phyloP scores from a whole-genome alignment of 176 grass and related monocot species.

The Rhynchospora pubera region DNA sequence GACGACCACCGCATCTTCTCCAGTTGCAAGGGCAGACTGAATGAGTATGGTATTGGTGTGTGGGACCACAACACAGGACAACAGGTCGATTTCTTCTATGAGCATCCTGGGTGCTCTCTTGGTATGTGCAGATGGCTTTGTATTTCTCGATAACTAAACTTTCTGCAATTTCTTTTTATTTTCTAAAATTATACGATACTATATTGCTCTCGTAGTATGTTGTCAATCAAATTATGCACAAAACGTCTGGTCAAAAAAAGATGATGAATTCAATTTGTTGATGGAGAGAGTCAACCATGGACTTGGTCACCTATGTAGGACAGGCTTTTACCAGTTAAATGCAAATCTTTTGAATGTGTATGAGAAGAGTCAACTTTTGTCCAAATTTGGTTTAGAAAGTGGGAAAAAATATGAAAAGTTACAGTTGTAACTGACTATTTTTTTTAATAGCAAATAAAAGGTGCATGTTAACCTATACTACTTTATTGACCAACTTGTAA shows the following conservation, averaged over 20 bases:
- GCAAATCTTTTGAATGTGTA: background rate
- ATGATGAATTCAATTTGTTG: background rate
- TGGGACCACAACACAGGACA: constrained; percentile 76
- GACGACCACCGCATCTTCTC: constrained; percentile 46
- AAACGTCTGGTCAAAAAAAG: background rate
- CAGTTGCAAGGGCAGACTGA: constrained; percentile 84
- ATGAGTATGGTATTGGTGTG: constrained; percentile 86
- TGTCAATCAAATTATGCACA: background rate
- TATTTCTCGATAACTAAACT: background rate
- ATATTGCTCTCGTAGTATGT: background rate
- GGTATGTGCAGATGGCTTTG: constrained; percentile 7
- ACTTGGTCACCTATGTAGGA: background rate
- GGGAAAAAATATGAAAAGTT: background rate
- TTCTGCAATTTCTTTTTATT: background rate
- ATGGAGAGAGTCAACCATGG: constrained; percentile 1
- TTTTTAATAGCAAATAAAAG: background rate
- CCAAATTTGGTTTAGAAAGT: background rate
- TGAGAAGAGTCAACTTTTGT: background rate
- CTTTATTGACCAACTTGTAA: background rate
- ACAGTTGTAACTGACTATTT: background rate
- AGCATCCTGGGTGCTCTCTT: constrained; percentile 43
- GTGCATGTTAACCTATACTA: background rate
- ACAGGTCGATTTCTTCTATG: constrained; percentile 90
- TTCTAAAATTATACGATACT: background rate
- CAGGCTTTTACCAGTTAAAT: background rate